A percentile compares a stretch with the other conserved stretches of the same genome.
Conservation (phyloP, 495 filamentous ascomycete genomes). For the Pseudomonodictys pantanalensis region DNA sequence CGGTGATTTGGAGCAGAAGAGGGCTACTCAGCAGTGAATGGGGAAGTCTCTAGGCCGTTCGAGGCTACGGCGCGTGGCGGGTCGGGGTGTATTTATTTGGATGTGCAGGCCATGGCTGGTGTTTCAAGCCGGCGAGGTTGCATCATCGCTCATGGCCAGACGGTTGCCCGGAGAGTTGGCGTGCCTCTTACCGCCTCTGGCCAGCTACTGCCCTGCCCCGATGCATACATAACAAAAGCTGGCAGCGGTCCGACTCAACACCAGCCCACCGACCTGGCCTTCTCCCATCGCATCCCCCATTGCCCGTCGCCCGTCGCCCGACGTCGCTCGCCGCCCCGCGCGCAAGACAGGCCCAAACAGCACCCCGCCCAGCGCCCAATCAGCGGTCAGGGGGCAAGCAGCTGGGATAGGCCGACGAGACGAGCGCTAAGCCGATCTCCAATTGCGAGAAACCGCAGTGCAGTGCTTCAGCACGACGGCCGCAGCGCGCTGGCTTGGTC, state of each 20-base stretch:
- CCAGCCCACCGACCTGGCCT: not conserved
- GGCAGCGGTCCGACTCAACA: not conserved
- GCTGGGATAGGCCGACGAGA: not conserved
- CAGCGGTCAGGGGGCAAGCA: not conserved
- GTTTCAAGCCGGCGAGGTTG: constrained; percentile 7
- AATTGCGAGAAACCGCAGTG: constrained; percentile 7
- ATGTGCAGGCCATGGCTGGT: no score
- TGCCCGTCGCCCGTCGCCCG: not conserved
- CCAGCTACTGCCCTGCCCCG: no score
- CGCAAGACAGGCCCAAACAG: not conserved
- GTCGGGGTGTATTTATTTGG: no score
- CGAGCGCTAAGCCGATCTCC: not conserved
- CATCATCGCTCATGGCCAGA: constrained; percentile 8
- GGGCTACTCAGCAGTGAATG: no score
- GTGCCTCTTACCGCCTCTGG: not conserved
- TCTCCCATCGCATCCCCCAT: not conserved
- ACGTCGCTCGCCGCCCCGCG: not conserved
- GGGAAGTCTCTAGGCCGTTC: no score
- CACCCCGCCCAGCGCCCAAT: not conserved
- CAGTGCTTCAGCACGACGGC: constrained; percentile 1
- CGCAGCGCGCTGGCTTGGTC: not conserved
- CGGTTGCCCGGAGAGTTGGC: constrained; percentile 1
- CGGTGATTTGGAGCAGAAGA: no score
- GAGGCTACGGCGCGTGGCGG: no score
- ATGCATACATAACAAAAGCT: not conserved